phyloP scores from a whole-genome alignment of 139 green algal species.

The Chlamydomonas incerta region DNA sequence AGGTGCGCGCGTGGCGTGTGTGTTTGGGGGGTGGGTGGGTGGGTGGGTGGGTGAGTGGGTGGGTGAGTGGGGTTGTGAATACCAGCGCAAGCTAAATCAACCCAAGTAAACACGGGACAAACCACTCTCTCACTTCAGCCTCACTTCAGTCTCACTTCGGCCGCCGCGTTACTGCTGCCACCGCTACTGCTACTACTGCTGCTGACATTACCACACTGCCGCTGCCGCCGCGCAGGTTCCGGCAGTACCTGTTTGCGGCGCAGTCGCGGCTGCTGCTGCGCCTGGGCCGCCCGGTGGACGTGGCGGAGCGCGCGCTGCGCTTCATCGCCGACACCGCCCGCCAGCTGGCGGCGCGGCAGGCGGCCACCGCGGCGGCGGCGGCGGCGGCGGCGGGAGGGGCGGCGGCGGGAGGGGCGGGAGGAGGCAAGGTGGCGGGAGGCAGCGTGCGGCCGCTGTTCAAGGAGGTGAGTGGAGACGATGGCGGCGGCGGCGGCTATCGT shows the following conservation, averaged over 20 bases:
- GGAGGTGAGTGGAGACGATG: too few species aligned
- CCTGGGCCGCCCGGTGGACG: slow-evolving; percentile 61
- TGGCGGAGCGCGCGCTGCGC: slow-evolving; percentile 76
- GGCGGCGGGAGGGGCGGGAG: too few species aligned
- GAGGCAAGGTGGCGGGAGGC: too few species aligned
- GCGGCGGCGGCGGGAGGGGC: background rate
- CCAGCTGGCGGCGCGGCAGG: slow-evolving; percentile 56
- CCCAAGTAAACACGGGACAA: too few species aligned
- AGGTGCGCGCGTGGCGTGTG: slow-evolving; percentile 1
- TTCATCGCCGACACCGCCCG: slow-evolving; percentile 70
- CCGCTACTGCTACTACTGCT: too few species aligned
- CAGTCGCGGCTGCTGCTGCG: slow-evolving; percentile 61
- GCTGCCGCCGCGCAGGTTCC: slow-evolving; percentile 57
- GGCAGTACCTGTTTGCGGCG: slow-evolving; percentile 92
- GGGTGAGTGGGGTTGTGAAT: too few species aligned
- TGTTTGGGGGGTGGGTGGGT: background rate
- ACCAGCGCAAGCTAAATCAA: too few species aligned
- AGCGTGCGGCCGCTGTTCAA: slow-evolving; percentile 60
- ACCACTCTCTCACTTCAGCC: too few species aligned
- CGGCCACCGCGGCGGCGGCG: background rate
- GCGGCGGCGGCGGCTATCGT: too few species aligned
- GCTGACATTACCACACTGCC: too few species aligned
- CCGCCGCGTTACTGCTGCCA: too few species aligned
- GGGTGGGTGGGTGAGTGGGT: background rate
- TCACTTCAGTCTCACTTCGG: too few species aligned